These are phyloP conservation scores for Cladophialophora yegresii DNA, from an alignment of 2,329 filamentous ascomycete genomes.

Conservation along the genomic window DNA sequence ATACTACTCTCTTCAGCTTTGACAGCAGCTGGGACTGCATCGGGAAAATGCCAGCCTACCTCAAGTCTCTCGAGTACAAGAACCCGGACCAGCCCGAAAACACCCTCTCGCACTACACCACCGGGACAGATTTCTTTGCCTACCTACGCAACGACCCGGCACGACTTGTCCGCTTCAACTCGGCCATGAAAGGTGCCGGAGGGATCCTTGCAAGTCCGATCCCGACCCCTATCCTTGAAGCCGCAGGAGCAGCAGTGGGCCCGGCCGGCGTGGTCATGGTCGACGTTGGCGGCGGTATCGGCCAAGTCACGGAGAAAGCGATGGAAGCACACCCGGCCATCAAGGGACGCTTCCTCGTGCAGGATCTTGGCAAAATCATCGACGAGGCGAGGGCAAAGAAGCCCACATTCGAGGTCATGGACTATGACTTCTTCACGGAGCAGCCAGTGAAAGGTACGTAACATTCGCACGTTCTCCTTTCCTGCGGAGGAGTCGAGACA, in stretches of 20 bases:
- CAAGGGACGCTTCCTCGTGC: slow-evolving; percentile 37
- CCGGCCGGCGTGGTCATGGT: slow-evolving; percentile 38
- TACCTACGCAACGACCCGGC: slow-evolving; percentile 18
- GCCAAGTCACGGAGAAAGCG: slow-evolving; percentile 35
- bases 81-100: slow-evolving; percentile 22
- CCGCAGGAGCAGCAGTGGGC: neutral
- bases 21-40: slow-evolving; percentile 22
- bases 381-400: slow-evolving; percentile 36
- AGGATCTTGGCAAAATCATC: slow-evolving; percentile 45
- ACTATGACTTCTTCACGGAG: slow-evolving; percentile 40
- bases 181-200: slow-evolving; percentile 17
- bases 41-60: slow-evolving; percentile 20
- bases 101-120: slow-evolving; percentile 22
- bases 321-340: slow-evolving; percentile 26
- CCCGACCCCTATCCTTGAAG: slow-evolving; percentile 5
- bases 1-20: slow-evolving; percentile 1
- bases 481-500: neutral
- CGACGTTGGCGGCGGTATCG: slow-evolving; percentile 37
- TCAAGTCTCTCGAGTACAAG: slow-evolving; percentile 19
- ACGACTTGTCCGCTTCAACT: slow-evolving; percentile 19
- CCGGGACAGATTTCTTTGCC: slow-evolving; percentile 19
- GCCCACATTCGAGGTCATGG: slow-evolving; percentile 31
- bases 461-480: neutral
- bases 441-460: slow-evolving; percentile 39
- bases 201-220: slow-evolving; percentile 12